Base-by-base conservation (phyloP, 1,139 yeast genomes). In the Torulaspora globosa region DNA sequence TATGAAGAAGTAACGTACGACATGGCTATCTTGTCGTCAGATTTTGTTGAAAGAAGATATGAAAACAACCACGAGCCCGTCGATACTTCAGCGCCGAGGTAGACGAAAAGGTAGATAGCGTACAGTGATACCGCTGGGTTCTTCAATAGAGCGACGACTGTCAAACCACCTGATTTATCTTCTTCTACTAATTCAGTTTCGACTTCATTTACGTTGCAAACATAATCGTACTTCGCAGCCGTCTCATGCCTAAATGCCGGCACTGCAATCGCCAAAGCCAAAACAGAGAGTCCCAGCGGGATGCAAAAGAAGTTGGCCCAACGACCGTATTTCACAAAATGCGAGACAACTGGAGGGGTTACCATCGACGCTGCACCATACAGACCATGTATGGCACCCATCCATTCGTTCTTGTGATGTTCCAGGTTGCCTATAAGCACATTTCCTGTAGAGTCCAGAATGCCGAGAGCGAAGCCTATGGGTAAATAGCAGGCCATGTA, bases 361-460 rank as follows among this genome's bases (percentile, higher is more conserved):
- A 80, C 67, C 70, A 82, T 76, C 41, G 86, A 79, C 0, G 89
- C 88, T 5, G 80, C 62, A 0, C 90, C 90, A 59, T 80, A 83
- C 51, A 75, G 72, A 0, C 87, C 84, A 66, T 83, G 92, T 53
- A 82, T 61, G 0, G 79, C 62, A 1, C 90, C 90, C 66, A 83
- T 67, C 21, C 81, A 60, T 57, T 80, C 84, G 60, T 62, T 63
- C 36, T 82, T 82, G 33, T 80, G 74, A 51, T 78, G 78, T 5
- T 63, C 70, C 43, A 83, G 66, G 28, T 69, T 69, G 0, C 87
- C 84, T 59, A 81, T 70, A 71, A 81, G 76, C 7, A 79, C 73
- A 56, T 80, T 81, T 47, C 79, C 67, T 2, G 79, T 68, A 16
- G 87, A 78, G 64, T 82, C 90, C 36, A 80, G 53, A 3, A 77